Evolutionary conservation across 2,329 filamentous ascomycete species (phyloP).

Genomic region (Alternaria rosae): DNA sequence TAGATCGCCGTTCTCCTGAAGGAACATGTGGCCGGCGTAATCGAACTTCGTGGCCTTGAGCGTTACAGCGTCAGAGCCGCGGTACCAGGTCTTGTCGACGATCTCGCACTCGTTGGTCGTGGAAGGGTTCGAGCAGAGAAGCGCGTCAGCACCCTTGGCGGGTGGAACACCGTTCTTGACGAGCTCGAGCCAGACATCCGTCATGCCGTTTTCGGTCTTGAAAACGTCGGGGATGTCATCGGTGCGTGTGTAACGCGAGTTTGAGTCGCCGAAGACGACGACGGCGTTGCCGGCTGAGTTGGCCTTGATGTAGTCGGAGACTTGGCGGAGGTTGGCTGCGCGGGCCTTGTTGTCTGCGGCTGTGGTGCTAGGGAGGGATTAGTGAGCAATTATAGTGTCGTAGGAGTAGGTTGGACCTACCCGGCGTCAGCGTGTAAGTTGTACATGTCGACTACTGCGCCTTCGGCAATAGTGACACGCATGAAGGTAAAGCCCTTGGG

Average conservation of each 20-base stretch:
- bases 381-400: neutral
- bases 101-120: constrained; percentile 65
- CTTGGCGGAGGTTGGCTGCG: constrained; percentile 66
- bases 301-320: constrained; percentile 64
- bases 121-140: constrained; percentile 65
- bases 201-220: constrained; percentile 60
- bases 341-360: constrained; percentile 63
- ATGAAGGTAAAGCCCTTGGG: constrained; percentile 76
- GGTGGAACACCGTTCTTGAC: constrained; percentile 40
- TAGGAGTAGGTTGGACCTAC: constrained; percentile 25
- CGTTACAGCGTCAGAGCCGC: constrained; percentile 57
- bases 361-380: constrained; percentile 49
- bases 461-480: constrained; percentile 61
- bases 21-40: constrained; percentile 65
- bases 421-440: constrained; percentile 74
- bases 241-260: constrained; percentile 68
- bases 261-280: constrained; percentile 70
- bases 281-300: constrained; percentile 68
- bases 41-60: constrained; percentile 60
- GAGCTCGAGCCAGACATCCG: constrained; percentile 68
- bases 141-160: constrained; percentile 31
- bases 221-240: constrained; percentile 63
- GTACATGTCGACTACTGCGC: constrained; percentile 68
- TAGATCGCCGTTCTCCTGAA: constrained; percentile 63
- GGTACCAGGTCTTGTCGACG: constrained; percentile 72